Base-by-base conservation (phyloP, 202 grass and related monocot species). In the Carex sylvatica region DNA sequence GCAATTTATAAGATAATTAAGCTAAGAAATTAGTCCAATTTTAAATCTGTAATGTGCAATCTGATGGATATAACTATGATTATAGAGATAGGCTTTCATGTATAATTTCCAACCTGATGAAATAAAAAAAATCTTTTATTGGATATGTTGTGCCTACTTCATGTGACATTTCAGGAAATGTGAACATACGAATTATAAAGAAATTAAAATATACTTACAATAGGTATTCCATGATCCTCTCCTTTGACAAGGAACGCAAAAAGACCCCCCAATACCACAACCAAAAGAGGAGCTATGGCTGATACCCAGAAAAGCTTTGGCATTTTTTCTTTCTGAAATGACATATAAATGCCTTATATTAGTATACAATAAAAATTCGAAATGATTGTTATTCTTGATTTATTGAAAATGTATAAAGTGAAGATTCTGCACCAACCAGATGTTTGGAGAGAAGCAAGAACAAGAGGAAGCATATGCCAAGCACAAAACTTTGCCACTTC, bases 281-380 rank as follows among this genome's bases (percentile, higher is more conserved):
- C 87, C 78, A 94, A 58, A 58, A 97, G 87, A 42, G 94, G 94
- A 12, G 92, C 85, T 23, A 94, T 91, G 72, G 94, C 92, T 52
- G 94, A 89, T 84, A 97, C 88, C 94, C 94, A 97, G 80, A 97
- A 97, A n/a, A 97, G 4, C 19, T 85, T 86, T 61, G 91, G 96
- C 64, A 62, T 72, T 88, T 92, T 95, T 55, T 65, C 90, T 82
- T 87, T 99, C 96, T 99, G 90, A 51, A 86, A 83, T 84, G 61
- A 40, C 20, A 81, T 85, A 81, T 83, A 81, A 46, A 18, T 66
- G 78, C 9, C 16, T 42, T 62, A 18, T 42, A 19, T 22, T 9
- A 61, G 30, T 49, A 13, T 23, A 9, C 19, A 23, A 64, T 12
- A 13, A 40, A 31, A 12, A 47, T 5, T 61, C 2, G 22, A 42